A percentile compares a stretch with the other conserved stretches of the same genome.
Evolutionary conservation across 306 rosid genomes (phyloP).

Genomic region (Sesbania bispinosa): DNA sequence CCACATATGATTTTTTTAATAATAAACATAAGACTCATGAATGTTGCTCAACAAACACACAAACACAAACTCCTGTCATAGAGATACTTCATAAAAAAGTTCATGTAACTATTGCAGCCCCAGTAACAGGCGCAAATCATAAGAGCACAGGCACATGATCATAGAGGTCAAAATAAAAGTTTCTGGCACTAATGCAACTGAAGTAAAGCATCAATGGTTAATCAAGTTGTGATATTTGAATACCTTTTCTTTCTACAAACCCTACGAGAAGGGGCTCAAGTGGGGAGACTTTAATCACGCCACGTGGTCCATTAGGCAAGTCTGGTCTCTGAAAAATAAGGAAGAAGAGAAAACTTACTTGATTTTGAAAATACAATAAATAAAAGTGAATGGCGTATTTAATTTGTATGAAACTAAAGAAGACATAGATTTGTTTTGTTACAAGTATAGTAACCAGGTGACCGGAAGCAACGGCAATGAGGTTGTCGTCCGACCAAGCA

Average conservation of each 20-base stretch:
- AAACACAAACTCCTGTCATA: too few species aligned
- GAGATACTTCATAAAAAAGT: too few species aligned
- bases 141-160: too few species aligned
- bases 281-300: slow-evolving; percentile 51
- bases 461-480: slow-evolving; percentile 82
- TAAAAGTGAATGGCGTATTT: too few species aligned
- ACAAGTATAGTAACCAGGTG: slow-evolving; percentile 79
- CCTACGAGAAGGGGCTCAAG: slow-evolving; percentile 60
- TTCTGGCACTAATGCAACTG: neutral
- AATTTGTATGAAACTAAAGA: neutral
- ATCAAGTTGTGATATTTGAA: too few species aligned
- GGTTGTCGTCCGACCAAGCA: slow-evolving; percentile 85
- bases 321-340: slow-evolving; percentile 64
- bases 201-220: neutral
- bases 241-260: slow-evolving; percentile 56
- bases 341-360: too few species aligned
- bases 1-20: too few species aligned
- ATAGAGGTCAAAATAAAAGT: too few species aligned
- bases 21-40: neutral
- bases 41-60: too few species aligned
- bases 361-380: too few species aligned
- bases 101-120: too few species aligned
- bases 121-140: too few species aligned
- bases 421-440: neutral
- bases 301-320: slow-evolving; percentile 65